phyloP scores from a whole-genome alignment of 1,284 basidiomycete genomes.

The Rhodofomes roseus region DNA sequence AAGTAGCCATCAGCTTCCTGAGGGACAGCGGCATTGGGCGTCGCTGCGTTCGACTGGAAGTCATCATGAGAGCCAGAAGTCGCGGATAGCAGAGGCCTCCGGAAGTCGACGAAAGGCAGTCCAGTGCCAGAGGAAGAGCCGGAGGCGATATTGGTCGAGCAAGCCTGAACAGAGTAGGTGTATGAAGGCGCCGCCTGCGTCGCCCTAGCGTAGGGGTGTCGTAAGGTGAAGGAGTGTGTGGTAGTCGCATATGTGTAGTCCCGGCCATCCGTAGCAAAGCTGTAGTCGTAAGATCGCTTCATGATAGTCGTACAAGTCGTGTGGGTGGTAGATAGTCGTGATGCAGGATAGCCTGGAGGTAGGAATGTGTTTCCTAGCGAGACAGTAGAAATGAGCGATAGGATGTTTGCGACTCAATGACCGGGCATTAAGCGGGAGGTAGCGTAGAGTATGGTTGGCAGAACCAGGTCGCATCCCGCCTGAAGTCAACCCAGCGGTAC shows the following conservation, averaged over 20 bases:
- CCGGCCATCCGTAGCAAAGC: conserved; percentile 16
- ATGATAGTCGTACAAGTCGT: conserved; percentile 21
- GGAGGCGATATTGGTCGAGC: conserved; percentile 3
- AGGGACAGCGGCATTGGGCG: not conserved
- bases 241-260: conserved; percentile 6
- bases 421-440: not conserved
- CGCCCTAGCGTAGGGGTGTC: conserved; percentile 8
- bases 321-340: conserved; percentile 14
- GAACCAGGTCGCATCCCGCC: not conserved
- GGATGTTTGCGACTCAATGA: not conserved
- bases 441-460: not conserved
- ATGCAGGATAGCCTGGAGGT: not conserved
- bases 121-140: conserved; percentile 1
- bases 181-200: conserved; percentile 17
- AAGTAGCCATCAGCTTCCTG: not conserved
- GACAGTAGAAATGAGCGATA: not conserved
- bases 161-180: conserved; percentile 2
- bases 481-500: not conserved
- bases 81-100: conserved; percentile 12
- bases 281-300: conserved; percentile 23
- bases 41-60: conserved; percentile 32
- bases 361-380: not conserved
- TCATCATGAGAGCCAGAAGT: conserved; percentile 15
- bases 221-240: conserved; percentile 15
- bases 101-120: conserved; percentile 16